Base-by-base conservation (phyloP, 176 grass and related monocot species). In the Musa schizocarpa region DNA sequence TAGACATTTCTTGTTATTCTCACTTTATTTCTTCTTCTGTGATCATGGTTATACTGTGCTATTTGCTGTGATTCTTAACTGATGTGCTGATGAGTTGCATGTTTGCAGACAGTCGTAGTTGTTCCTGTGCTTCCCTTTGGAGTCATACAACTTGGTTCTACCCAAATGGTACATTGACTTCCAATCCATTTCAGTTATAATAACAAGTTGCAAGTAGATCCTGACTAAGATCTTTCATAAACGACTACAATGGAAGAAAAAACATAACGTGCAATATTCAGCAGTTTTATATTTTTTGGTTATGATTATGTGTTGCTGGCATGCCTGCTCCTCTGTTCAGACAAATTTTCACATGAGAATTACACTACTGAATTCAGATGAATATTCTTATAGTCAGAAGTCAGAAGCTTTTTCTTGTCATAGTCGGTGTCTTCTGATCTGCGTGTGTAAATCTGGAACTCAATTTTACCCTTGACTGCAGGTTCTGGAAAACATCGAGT, bases 111-210 rank as follows among this genome's bases (percentile, higher is more conserved):
- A 65, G 87, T 93, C 75, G 90, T 83, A 9, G 85, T 93, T 65
- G 81, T 93, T 83, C 90, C 90, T 70, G 87, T 93, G 63, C 82
- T 93, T 65, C 90, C 90, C 20, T 80, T 78, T 14, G 90, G 90
- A 22, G 87, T 93, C 25, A 76, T 93, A 81, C 90, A 87, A 59
- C 84, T 93, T 77, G 90, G 90, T 63, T 93, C 90, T 62, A 85
- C 85, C 77, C 74, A 81, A 65, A 74, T 77, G 87, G 90, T 93
- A 93, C 29, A 74, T 10, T 55, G 12, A 64, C 69, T 51, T 65
- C 61, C 53, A 55, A 26, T 14, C 55, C 26, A 21, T n/a, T n/a
- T 52, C 48, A 14, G 34, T 13, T 29, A 25, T 16, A 13, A 16
- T 68, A 1, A 8, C 11, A 16, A 68, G 16, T 68, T 68, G 14